Percentiles rank a stretch among this genome's conserved stretches.
Conservation (phyloP, 2,329 filamentous ascomycete genomes). For the Monilinia laxa region DNA sequence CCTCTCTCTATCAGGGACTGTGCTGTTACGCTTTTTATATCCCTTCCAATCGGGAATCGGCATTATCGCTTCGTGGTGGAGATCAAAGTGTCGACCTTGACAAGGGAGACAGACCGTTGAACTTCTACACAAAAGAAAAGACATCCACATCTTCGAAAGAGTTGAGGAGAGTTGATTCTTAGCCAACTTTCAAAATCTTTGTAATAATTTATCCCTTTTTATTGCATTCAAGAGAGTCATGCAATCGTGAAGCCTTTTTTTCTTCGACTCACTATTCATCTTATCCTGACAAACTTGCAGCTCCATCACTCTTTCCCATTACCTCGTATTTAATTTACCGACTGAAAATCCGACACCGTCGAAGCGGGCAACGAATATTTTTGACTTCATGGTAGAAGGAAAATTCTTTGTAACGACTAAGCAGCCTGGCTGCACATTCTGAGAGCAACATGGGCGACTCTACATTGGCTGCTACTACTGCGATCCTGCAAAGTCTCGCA, state of each 20-base stretch:
- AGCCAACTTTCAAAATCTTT: neutral
- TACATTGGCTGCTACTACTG: constrained; percentile 53
- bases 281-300: constrained; percentile 22
- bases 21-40: constrained; percentile 14
- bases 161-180: constrained; percentile 4
- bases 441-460: constrained; percentile 45
- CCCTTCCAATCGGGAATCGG: constrained; percentile 25
- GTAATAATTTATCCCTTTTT: neutral
- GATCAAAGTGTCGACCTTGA: constrained; percentile 22
- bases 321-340: constrained; percentile 14
- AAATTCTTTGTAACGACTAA: constrained; percentile 19
- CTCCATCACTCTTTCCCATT: constrained; percentile 13
- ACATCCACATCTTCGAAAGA: constrained; percentile 16
- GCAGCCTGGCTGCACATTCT: constrained; percentile 35
- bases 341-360: constrained; percentile 18
- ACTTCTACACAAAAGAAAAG: constrained; percentile 17
- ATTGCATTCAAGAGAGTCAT: constrained; percentile 8
- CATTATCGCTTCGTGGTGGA: constrained; percentile 25
- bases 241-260: constrained; percentile 14
- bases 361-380: constrained; percentile 5
- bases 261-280: constrained; percentile 15
- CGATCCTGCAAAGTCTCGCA: constrained; percentile 55
- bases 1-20: constrained; percentile 13
- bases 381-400: constrained; percentile 31
- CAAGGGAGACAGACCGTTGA: constrained; percentile 21